Evolutionary conservation across 805 yeast species (phyloP).

Genomic region (Komagataella pseudopastoris): DNA sequence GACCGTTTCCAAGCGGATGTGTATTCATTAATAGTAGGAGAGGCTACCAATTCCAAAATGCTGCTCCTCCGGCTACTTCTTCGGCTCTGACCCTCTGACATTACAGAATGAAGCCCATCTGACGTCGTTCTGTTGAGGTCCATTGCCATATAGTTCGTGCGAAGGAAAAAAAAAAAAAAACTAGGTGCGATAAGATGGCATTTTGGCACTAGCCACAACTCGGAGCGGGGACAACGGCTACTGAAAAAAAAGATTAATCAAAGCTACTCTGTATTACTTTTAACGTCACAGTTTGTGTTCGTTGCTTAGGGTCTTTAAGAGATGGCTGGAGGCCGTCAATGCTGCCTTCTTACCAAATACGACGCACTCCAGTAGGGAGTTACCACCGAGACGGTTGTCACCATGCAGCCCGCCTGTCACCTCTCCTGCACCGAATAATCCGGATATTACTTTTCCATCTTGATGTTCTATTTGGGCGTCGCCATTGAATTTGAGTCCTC

Average conservation of each 20-base stretch:
- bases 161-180: neutral
- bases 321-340: conserved; percentile 16
- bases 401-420: conserved; percentile 63
- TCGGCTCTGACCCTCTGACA: neutral
- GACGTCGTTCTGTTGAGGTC: neutral
- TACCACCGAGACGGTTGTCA: conserved; percentile 44
- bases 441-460: conserved; percentile 18
- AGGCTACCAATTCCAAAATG: neutral
- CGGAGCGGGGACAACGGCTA: neutral
- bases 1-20: neutral
- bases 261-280: neutral
- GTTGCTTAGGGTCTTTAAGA: conserved; percentile 9
- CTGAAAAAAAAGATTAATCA: neutral
- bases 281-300: neutral
- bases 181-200: neutral
- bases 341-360: conserved; percentile 47
- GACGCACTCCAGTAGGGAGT: conserved; percentile 44
- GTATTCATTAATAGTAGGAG: neutral
- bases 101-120: neutral
- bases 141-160: neutral
- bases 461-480: conserved; percentile 24
- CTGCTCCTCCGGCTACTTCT: neutral
- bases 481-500: conserved; percentile 44
- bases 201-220: neutral
- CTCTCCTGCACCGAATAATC: conserved; percentile 54